Conservation (phyloP, 148 eudicot genomes). For the Beta vulgaris region DNA sequence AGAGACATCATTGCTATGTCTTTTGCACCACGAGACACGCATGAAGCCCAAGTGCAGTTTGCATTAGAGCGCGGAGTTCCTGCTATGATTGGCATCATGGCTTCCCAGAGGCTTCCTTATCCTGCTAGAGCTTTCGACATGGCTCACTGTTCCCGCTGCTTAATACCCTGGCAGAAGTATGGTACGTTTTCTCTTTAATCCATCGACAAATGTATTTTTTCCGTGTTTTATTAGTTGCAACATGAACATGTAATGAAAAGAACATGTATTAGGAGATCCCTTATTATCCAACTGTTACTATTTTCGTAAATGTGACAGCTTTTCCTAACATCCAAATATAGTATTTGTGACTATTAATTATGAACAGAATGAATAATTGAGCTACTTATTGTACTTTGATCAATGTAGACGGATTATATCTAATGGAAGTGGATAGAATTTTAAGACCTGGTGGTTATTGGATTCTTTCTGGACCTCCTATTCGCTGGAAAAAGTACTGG, state of each 20-base stretch:
- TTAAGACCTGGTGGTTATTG: constrained; percentile 95
- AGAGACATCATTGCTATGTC: constrained; percentile 84
- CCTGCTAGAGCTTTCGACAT: constrained; percentile 95
- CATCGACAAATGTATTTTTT: not conserved
- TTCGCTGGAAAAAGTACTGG: constrained; percentile 78
- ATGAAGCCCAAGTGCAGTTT: constrained; percentile 95
- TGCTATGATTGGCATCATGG: constrained; percentile 89
- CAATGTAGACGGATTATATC: constrained; percentile 71
- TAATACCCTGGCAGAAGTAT: constrained; percentile 70
- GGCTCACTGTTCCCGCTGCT: constrained; percentile 98
- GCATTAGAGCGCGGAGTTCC: constrained; percentile 98
- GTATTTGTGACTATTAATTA: too few species aligned
- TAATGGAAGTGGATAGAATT: constrained; percentile 86
- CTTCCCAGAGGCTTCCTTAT: constrained; percentile 79
- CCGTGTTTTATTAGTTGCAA: too few species aligned
- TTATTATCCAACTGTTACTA: too few species aligned
- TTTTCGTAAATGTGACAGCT: too few species aligned
- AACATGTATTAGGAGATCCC: too few species aligned
- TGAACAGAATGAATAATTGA: too few species aligned
- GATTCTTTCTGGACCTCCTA: constrained; percentile 97
- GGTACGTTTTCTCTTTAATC: constrained; percentile 39
- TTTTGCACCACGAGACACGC: constrained; percentile 95
- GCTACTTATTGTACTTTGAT: not conserved
- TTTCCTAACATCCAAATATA: too few species aligned
- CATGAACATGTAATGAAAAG: too few species aligned